These are phyloP conservation scores for Baeospora myosura DNA, from an alignment of 1,284 basidiomycete species.

Conservation along the genomic window DNA sequence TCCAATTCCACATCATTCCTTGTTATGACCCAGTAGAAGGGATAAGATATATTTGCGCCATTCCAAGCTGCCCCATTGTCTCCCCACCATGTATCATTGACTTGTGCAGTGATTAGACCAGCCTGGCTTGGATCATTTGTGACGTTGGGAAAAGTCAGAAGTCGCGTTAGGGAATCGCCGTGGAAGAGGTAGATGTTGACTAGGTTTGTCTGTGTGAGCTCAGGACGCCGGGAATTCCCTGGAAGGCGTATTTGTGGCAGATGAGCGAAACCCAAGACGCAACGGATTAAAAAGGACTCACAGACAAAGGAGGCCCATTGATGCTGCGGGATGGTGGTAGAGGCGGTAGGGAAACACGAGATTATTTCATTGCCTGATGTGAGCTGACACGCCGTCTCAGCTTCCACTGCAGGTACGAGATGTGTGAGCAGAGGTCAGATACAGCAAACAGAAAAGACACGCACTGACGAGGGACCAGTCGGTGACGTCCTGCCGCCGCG, in stretches of 20 bases:
- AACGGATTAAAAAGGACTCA: constrained; percentile 31
- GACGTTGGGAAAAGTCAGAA: constrained; percentile 35
- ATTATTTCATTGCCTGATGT: constrained; percentile 54
- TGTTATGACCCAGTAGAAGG: constrained; percentile 69
- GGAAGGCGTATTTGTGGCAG: constrained; percentile 7
- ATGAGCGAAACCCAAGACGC: constrained; percentile 4
- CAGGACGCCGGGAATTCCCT: constrained; percentile 45
- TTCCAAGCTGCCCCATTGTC: constrained; percentile 41
- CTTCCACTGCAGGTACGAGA: neutral
- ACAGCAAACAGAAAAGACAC: neutral
- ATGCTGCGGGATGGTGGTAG: constrained; percentile 53
- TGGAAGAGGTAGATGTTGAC: constrained; percentile 57
- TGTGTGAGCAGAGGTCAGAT: neutral
- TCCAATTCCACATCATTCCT: constrained; percentile 42
- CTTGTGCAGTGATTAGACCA: constrained; percentile 45
- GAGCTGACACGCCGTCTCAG: neutral
- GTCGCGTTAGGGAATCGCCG: constrained; percentile 40
- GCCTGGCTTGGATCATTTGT: constrained; percentile 47
- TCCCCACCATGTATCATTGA: constrained; percentile 74
- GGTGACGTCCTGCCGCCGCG: neutral
- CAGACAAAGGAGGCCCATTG: constrained; percentile 70
- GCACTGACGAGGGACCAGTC: neutral
- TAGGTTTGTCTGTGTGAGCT: constrained; percentile 34
- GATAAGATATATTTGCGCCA: constrained; percentile 48
- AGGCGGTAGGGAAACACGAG: constrained; percentile 60